A percentile compares a stretch with the other conserved stretches of the same genome.
Evolutionary conservation across 148 eudicot species (phyloP).

Genomic region (Cornus florida): DNA sequence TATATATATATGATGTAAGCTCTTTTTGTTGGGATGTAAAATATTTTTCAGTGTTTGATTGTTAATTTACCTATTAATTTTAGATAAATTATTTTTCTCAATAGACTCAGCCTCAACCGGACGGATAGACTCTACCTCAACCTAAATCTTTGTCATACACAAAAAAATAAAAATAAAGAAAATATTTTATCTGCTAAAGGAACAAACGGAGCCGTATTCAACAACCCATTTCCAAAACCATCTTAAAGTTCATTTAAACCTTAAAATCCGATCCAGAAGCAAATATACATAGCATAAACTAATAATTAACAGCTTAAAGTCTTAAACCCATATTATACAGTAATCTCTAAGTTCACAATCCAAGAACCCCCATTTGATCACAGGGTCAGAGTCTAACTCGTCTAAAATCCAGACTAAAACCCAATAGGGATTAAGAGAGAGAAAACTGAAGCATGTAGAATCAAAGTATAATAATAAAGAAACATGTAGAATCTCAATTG

Average conservation of each 20-base stretch:
- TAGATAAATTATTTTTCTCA: too few species aligned
- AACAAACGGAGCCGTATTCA: neutral
- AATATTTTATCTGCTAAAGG: too few species aligned
- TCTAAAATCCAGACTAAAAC: neutral
- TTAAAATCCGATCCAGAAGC: neutral
- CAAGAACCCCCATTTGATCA: neutral
- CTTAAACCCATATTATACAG: neutral
- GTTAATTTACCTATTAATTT: too few species aligned
- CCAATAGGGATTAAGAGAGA: conserved; percentile 4
- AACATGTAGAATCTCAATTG: neutral
- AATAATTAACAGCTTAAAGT: conserved; percentile 5
- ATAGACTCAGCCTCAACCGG: too few species aligned
- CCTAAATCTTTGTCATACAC: too few species aligned
- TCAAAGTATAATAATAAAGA: neutral
- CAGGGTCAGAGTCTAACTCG: neutral
- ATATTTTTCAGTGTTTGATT: too few species aligned
- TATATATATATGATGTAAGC: too few species aligned
- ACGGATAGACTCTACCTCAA: too few species aligned
- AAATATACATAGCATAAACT: neutral
- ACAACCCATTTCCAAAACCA: conserved; percentile 2
- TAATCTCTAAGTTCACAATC: neutral
- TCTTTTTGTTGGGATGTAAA: too few species aligned
- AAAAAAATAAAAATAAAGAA: too few species aligned
- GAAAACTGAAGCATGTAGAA: neutral
- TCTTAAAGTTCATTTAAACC: neutral